phyloP scores from a whole-genome alignment of 306 rosid genomes.

The Vicia faba region DNA sequence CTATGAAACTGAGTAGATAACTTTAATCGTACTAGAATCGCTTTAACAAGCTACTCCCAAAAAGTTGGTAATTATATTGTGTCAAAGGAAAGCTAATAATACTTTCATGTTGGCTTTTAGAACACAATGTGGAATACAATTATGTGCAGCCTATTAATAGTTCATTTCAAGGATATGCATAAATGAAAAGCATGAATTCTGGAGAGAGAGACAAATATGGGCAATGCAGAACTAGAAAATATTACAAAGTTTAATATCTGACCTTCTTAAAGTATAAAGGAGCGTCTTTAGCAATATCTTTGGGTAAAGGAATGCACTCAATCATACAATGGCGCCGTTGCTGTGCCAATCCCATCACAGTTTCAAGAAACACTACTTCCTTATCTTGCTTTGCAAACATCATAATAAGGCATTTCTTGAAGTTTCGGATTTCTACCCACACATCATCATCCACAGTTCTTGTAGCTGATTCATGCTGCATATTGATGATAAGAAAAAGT shows the following conservation, averaged over 20 bases:
- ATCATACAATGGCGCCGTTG: conserved; percentile 79
- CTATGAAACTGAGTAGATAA: neutral
- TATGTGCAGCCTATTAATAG: conserved; percentile 21
- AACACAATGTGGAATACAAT: neutral
- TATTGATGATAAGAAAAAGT: conserved; percentile 9
- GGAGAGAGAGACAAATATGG: neutral
- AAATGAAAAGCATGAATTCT: conserved; percentile 13
- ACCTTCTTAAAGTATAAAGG: conserved; percentile 90
- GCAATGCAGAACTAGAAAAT: neutral
- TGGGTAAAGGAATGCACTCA: conserved; percentile 86
- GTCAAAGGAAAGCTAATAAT: conserved; percentile 6
- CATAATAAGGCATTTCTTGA: conserved; percentile 93
- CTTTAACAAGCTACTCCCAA: neutral
- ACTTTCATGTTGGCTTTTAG: conserved; percentile 9
- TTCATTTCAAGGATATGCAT: conserved; percentile 19
- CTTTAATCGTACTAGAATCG: neutral
- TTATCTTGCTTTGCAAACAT: conserved; percentile 90
- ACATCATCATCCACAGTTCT: conserved; percentile 72
- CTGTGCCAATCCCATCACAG: conserved; percentile 82
- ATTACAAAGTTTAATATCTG: conserved; percentile 18
- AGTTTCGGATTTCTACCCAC: conserved; percentile 90
- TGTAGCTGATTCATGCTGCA: conserved; percentile 85
- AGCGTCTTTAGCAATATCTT: conserved; percentile 76
- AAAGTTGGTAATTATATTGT: neutral
- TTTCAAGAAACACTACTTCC: conserved; percentile 89